These are phyloP conservation scores for rapeseed (Brassica napus) DNA, from an alignment of 345 rosid species.

Conservation along the genomic window DNA sequence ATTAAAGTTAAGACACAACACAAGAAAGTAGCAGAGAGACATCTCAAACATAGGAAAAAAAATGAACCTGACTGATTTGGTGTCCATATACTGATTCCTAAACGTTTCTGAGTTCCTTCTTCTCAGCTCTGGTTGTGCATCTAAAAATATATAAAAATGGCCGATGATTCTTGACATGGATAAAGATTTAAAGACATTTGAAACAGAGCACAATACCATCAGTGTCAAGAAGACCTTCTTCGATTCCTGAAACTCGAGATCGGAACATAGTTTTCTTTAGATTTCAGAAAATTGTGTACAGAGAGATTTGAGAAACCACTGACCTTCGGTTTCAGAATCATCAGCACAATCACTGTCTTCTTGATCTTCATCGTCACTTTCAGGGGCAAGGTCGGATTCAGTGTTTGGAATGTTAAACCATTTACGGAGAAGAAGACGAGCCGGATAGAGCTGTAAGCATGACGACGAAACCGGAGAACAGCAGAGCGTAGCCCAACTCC, in stretches of 20 bases:
- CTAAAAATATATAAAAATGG: not conserved
- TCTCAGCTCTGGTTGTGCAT: slow-evolving; percentile 41
- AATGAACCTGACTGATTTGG: slow-evolving; percentile 65
- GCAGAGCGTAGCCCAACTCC: slow-evolving; percentile 35
- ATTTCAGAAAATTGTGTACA: not conserved
- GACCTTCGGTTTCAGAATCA: slow-evolving; percentile 13
- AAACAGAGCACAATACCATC: slow-evolving; percentile 3
- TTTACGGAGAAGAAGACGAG: slow-evolving; percentile 66
- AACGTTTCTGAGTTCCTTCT: slow-evolving; percentile 83
- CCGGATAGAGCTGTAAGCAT: slow-evolving; percentile 78
- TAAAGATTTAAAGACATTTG: not conserved
- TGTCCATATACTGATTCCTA: slow-evolving; percentile 76
- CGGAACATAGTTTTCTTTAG: not conserved
- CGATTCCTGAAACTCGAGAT: slow-evolving; percentile 4
- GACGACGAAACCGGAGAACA: slow-evolving; percentile 64
- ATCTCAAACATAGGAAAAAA: not conserved
- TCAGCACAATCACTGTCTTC: slow-evolving; percentile 18
- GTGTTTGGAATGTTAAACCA: slow-evolving; percentile 58
- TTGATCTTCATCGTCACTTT: not conserved
- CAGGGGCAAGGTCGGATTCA: slow-evolving; percentile 8
- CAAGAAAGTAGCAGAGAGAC: not conserved
- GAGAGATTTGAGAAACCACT: not conserved
- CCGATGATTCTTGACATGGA: not conserved
- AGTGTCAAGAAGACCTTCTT: slow-evolving; percentile 12
- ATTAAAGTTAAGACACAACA: not conserved